These are phyloP conservation scores for Scenedesmus sp. DNA, from an alignment of 163 green algal genomes.

Conservation along the genomic window DNA sequence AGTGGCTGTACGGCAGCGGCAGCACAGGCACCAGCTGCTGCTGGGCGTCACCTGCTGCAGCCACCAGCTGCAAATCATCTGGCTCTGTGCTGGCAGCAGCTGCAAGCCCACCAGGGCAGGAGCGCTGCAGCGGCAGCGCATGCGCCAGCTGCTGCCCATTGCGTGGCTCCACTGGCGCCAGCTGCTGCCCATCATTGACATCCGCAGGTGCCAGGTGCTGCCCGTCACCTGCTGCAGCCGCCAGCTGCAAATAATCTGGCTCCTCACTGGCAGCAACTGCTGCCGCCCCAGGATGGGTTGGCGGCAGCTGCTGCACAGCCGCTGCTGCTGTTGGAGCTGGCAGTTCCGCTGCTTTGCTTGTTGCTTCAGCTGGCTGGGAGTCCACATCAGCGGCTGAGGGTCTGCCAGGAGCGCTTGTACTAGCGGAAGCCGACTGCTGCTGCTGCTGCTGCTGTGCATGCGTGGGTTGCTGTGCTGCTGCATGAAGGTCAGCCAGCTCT, in stretches of 20 bases:
- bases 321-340: not conserved
- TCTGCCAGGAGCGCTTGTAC: too few relatives aligned
- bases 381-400: not conserved
- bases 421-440: not conserved
- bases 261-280: not conserved
- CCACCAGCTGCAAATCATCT: not conserved
- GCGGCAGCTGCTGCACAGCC: not conserved
- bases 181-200: too few relatives aligned
- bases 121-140: too few relatives aligned
- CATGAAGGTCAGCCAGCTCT: not conserved
- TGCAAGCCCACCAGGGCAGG: too few relatives aligned
- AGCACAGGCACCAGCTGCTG: not conserved
- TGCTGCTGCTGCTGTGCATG: not conserved
- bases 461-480: not conserved
- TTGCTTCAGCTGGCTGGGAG: not conserved
- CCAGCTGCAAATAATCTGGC: not conserved
- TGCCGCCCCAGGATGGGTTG: not conserved
- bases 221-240: not conserved
- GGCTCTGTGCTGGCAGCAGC: too few relatives aligned
- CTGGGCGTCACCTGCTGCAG: not conserved
- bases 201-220: too few relatives aligned
- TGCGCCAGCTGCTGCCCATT: too few relatives aligned
- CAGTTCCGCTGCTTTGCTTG: not conserved
- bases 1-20: slow-evolving; percentile 75
- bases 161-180: too few relatives aligned